phyloP scores from a whole-genome alignment of 192 early-diverging fungal species.

The Phycomyces nitens region DNA sequence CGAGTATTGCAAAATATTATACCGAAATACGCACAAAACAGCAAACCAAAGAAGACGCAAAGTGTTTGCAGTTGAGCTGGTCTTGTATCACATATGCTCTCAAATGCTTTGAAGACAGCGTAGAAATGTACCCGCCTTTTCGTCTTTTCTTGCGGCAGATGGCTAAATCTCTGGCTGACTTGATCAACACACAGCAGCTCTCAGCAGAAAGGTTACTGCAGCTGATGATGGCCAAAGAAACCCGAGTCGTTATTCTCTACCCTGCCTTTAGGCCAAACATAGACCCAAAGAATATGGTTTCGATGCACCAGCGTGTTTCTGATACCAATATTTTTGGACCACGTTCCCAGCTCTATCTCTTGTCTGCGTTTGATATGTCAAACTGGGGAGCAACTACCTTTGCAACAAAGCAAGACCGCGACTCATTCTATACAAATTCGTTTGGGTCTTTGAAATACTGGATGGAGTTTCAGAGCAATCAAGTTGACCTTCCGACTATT shows the following conservation, averaged over 20 bases:
- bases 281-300: neutral
- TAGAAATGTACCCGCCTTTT: neutral
- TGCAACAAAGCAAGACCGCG: neutral
- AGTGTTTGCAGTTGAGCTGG: neutral
- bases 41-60: neutral
- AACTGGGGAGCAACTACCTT: neutral
- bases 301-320: neutral
- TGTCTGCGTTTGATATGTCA: neutral
- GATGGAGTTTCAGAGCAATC: neutral
- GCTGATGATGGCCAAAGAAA: neutral
- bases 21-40: neutral
- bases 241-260: neutral
- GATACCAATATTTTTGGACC: neutral
- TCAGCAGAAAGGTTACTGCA: neutral
- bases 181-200: neutral
- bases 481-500: neutral
- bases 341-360: neutral
- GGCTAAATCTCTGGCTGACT: neutral
- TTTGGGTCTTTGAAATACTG: neutral
- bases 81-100: neutral
- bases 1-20: neutral
- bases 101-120: neutral
- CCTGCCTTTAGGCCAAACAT: neutral
- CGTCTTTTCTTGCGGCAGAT: neutral
- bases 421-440: neutral